phyloP scores from a whole-genome alignment of 148 eudicot species.

The Hydrangea macrophylla region DNA sequence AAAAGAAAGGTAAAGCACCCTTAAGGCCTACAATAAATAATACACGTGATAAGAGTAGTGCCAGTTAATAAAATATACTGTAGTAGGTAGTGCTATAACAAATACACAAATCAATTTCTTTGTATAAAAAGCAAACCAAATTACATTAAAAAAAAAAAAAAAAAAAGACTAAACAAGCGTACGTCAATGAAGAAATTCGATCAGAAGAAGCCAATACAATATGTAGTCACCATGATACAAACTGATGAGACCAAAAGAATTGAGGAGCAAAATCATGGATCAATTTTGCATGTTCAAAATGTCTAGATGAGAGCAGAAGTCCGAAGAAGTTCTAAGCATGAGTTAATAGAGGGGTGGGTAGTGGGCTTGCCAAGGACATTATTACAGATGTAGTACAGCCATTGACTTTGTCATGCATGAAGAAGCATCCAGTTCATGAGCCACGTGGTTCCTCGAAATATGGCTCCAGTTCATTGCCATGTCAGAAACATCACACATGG shows the following conservation, averaged over 20 bases:
- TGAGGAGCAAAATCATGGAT: background rate
- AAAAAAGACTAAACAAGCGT: conserved; percentile 1
- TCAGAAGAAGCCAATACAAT: conserved; percentile 3
- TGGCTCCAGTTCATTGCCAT: conserved; percentile 58
- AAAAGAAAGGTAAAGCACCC: background rate
- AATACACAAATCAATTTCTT: conserved; percentile 12
- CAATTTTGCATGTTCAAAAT: background rate
- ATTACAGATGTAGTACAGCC: conserved; percentile 67
- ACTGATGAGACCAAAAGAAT: background rate
- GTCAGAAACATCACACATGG: conserved; percentile 54
- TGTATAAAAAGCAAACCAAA: conserved; percentile 1
- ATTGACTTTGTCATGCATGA: conserved; percentile 86
- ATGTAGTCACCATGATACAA: conserved; percentile 7
- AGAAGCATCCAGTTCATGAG: conserved; percentile 74
- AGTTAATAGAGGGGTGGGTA: too few relatives aligned
- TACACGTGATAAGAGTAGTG: background rate
- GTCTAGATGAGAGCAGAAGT: background rate
- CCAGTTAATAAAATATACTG: too few relatives aligned
- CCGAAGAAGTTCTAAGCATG: background rate
- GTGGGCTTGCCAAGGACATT: conserved; percentile 9
- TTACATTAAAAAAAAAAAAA: too few relatives aligned
- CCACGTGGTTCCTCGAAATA: conserved; percentile 60
- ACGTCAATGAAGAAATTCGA: conserved; percentile 7
- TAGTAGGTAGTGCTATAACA: background rate
- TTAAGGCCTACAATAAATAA: background rate